Percentiles rank a stretch among this genome's conserved stretches.
Evolutionary conservation across 345 rosid genomes (phyloP).

Genomic region (Bruguiera parviflora): DNA sequence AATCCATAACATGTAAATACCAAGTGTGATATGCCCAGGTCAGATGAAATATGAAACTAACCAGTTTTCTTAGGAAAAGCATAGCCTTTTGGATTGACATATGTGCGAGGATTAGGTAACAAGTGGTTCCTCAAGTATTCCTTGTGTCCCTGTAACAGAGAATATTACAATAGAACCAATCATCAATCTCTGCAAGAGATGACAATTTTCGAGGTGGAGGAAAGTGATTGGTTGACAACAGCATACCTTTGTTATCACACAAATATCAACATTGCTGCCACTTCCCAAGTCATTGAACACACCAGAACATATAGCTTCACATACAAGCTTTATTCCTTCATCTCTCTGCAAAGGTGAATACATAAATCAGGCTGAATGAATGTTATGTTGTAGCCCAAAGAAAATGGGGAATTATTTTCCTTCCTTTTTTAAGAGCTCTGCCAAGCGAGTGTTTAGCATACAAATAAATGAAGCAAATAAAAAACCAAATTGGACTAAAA

Average conservation of each 20-base stretch:
- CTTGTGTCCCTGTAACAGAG: slow-evolving; percentile 50
- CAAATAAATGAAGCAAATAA: background rate
- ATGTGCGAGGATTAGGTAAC: slow-evolving; percentile 74
- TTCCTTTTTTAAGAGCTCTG: background rate
- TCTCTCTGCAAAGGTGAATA: slow-evolving; percentile 45
- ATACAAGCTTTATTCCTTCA: slow-evolving; percentile 66
- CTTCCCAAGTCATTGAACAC: slow-evolving; percentile 54
- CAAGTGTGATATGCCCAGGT: background rate
- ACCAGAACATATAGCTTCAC: slow-evolving; percentile 69
- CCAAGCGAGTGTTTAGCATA: background rate
- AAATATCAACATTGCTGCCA: slow-evolving; percentile 90
- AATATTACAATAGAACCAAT: slow-evolving; percentile 12
- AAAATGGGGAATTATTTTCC: background rate
- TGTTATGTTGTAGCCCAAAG: background rate
- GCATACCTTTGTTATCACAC: slow-evolving; percentile 78
- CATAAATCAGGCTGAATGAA: background rate
- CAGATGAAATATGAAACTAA: slow-evolving; percentile 16
- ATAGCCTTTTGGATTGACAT: slow-evolving; percentile 50
- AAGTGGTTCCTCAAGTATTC: slow-evolving; percentile 79
- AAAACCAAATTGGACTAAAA: background rate
- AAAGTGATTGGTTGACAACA: slow-evolving; percentile 7
- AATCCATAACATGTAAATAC: background rate
- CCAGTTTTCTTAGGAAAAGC: slow-evolving; percentile 72
- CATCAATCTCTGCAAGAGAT: slow-evolving; percentile 8
- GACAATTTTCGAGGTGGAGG: background rate